Evolutionary conservation across 257 asterid genomes (phyloP), one percentile per base, ranked within the genome.

Genomic region (Primulina tabacum): DNA sequence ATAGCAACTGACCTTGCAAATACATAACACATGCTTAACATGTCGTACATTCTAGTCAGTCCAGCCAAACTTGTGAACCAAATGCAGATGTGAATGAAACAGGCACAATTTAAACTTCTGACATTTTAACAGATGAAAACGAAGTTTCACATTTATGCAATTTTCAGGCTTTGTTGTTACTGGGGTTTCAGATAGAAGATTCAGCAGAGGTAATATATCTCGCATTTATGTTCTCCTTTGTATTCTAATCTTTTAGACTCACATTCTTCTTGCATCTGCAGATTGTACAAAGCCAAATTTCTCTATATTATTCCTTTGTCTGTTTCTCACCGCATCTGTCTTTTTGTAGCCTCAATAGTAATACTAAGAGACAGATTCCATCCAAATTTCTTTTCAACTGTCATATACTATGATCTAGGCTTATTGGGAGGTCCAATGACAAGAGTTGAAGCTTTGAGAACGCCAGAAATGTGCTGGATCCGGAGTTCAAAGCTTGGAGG

Each of bases 131-230:
- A 24, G 40, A 8, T 40, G 47, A 75, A 52, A 33, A 18, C 40
- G 26, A 60, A 56, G 70, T 56, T 66, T 59, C 53, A 55, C 50
- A 40, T 26, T 26, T 59, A 24, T 64, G 75, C 32, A 62, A 33
- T 64, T 80, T 82, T 73, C 89, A 92, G 98, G 97, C 96, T 70
- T 72, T 92, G 61, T 76, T 92, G 79, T 81, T 92, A 79, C 76
- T 90, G 73, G 97, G 98, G 9, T 92, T 90, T 66, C 79, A 77
- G 76, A 78, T 83, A 79, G 95, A 85, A 76, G 98, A 88, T 73
- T 91, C 89, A 70, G 83, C 74, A 16, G 81, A 88, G 93, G 98
- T 92, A 71, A 70, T 11, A 59, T 65, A 17, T 63, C n/a, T 55
- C 66, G 37, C 24, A 38, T 50, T 34, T 37, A 33, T 53, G 8